Conservation (phyloP, 179 eudicot species). For the Amaranthus tricolor region DNA sequence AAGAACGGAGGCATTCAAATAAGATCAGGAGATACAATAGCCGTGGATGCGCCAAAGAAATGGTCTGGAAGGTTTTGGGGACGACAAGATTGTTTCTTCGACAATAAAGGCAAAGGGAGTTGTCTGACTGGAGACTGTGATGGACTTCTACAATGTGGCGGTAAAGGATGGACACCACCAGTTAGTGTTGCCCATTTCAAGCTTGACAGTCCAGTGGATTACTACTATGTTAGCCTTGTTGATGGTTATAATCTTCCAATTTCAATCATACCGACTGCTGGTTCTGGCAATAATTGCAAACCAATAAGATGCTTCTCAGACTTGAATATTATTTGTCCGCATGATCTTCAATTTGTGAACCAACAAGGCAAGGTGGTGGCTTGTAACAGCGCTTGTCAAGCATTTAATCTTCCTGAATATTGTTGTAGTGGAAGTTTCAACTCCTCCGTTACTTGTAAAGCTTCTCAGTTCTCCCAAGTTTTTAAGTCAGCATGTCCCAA, state of each 20-base stretch:
- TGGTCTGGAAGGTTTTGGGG: conserved; percentile 22
- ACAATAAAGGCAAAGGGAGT: conserved; percentile 12
- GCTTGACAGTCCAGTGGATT: conserved; percentile 16
- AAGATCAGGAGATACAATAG: background rate
- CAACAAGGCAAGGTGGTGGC: conserved; percentile 8
- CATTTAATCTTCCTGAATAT: conserved; percentile 2
- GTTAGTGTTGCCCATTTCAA: conserved; percentile 14
- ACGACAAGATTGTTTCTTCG: background rate
- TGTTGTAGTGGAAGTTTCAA: conserved; percentile 10
- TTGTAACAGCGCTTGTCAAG: conserved; percentile 13
- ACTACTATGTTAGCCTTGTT: conserved; percentile 13
- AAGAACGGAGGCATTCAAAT: conserved; percentile 10
- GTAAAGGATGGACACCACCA: conserved; percentile 9
- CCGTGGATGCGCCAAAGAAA: conserved; percentile 6
- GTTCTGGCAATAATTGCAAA: background rate
- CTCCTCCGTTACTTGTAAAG: conserved; percentile 2
- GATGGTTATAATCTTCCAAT: conserved; percentile 15
- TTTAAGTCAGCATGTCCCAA: conserved; percentile 15
- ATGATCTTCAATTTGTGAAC: background rate
- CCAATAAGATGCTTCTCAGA: background rate
- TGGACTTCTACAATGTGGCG: conserved; percentile 5
- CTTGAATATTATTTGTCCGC: conserved; percentile 1
- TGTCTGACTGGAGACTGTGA: conserved; percentile 18
- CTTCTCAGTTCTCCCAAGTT: background rate
- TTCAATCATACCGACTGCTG: conserved; percentile 1